A percentile compares a stretch with the other conserved stretches of the same genome.
Conservation (phyloP, 306 rosid genomes). For the Delonix regia region DNA sequence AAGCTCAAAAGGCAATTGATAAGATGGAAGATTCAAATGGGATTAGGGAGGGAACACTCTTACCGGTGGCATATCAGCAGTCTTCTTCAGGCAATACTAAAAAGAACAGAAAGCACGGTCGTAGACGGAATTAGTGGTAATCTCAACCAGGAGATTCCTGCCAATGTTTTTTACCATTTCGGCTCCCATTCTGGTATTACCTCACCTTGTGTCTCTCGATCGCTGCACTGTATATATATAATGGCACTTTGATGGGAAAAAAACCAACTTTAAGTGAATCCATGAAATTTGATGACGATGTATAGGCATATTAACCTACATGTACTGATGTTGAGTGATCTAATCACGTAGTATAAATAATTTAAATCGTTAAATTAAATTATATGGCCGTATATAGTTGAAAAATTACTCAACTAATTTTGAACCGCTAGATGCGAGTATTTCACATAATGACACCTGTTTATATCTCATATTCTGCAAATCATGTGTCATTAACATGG, state of each 20-base stretch:
- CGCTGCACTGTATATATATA: not conserved
- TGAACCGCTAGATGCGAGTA: no score
- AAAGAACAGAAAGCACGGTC: conserved; percentile 67
- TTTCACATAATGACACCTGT: no score
- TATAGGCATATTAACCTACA: no score
- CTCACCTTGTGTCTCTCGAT: not conserved
- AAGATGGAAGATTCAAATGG: conserved; percentile 69
- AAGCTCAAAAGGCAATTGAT: conserved; percentile 77
- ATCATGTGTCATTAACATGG: no score
- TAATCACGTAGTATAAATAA: no score
- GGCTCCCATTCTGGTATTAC: not conserved
- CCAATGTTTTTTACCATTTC: not conserved
- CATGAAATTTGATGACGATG: no score
- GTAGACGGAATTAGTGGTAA: conserved; percentile 62
- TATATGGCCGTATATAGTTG: no score
- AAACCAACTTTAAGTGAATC: not conserved
- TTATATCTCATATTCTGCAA: no score
- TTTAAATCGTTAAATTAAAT: no score
- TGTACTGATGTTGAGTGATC: no score
- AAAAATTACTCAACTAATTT: no score
- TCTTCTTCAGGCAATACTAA: conserved; percentile 58
- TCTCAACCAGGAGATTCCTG: conserved; percentile 1
- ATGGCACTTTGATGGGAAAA: not conserved
- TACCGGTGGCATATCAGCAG: conserved; percentile 73
- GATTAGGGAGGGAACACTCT: conserved; percentile 78